Conservation (phyloP, 306 rosid genomes). For the Spatholobus suberectus region DNA sequence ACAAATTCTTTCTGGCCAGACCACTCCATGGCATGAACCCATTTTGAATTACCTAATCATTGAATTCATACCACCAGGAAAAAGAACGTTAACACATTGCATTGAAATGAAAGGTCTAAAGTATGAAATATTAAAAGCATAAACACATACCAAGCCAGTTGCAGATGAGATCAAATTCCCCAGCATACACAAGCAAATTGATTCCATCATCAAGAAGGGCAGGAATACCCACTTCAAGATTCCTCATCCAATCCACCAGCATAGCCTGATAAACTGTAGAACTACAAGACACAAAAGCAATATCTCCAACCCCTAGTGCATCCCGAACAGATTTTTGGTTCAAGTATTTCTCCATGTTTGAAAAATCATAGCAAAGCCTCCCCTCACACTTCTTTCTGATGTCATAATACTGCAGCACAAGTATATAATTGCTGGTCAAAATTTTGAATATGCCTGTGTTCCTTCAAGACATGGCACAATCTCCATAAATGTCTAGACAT, state of each 20-base stretch:
- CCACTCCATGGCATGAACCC: conserved; percentile 99
- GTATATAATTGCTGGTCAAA: conserved; percentile 41
- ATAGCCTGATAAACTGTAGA: conserved; percentile 85
- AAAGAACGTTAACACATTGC: conserved; percentile 36
- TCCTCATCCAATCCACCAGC: conserved; percentile 98
- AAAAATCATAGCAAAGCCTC: conserved; percentile 92
- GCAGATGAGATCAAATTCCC: conserved; percentile 97
- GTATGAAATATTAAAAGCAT: conserved; percentile 3
- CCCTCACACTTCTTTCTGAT: conserved; percentile 89
- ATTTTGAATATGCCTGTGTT: conserved; percentile 28
- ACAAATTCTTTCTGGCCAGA: conserved; percentile 85
- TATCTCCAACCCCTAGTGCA: conserved; percentile 86
- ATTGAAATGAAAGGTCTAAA: background rate
- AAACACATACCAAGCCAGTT: conserved; percentile 89
- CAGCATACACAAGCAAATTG: conserved; percentile 86
- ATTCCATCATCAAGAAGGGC: conserved; percentile 94
- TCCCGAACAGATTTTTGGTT: conserved; percentile 73
- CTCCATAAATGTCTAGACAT: conserved; percentile 30
- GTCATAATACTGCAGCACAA: conserved; percentile 86
- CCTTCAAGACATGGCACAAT: conserved; percentile 37
- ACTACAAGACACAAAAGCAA: conserved; percentile 92
- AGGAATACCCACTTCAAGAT: conserved; percentile 95
- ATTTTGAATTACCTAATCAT: conserved; percentile 88
- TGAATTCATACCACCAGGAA: conserved; percentile 34
- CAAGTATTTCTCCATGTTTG: conserved; percentile 90